Evolutionary conservation across 1,284 basidiomycete genomes (phyloP).

Genomic region (Heterobasidion irregulare): DNA sequence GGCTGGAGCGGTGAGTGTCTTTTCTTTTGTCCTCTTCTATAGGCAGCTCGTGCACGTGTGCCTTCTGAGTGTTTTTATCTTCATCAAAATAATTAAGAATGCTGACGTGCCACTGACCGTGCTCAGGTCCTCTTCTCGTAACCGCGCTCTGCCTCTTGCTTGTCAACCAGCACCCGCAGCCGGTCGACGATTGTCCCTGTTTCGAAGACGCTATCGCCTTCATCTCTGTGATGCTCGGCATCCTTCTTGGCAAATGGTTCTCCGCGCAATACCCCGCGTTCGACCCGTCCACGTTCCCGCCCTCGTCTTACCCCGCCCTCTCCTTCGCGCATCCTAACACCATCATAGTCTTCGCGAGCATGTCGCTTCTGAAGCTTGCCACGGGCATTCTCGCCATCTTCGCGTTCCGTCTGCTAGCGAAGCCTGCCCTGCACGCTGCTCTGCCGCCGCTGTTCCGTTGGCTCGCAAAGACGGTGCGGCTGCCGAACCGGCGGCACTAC

Average conservation of each 20-base stretch:
- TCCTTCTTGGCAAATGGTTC: conserved; percentile 61
- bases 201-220: conserved; percentile 98
- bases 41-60: neutral
- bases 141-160: conserved; percentile 63
- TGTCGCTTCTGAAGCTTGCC: conserved; percentile 54
- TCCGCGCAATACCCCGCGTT: conserved; percentile 30
- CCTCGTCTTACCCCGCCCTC: conserved; percentile 45
- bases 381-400: conserved; percentile 66
- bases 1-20: conserved; percentile 43
- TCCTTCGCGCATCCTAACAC: conserved; percentile 22
- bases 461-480: conserved; percentile 47
- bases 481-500: conserved; percentile 79
- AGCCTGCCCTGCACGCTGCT: conserved; percentile 61
- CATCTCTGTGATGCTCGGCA: conserved; percentile 76
- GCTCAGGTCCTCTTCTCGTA: conserved; percentile 57
- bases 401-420: conserved; percentile 79
- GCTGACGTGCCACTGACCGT: neutral
- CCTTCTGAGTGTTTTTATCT: neutral
- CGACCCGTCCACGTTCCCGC: conserved; percentile 22
- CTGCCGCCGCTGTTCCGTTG: conserved; percentile 80
- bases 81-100: neutral
- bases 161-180: conserved; percentile 87
- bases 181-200: conserved; percentile 94
- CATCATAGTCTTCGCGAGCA: conserved; percentile 49
- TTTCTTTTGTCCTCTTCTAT: neutral